Percentiles rank a stretch among this genome's conserved stretches.
Conservation (phyloP, 1,284 basidiomycete genomes). For the Sutorius eximius region DNA sequence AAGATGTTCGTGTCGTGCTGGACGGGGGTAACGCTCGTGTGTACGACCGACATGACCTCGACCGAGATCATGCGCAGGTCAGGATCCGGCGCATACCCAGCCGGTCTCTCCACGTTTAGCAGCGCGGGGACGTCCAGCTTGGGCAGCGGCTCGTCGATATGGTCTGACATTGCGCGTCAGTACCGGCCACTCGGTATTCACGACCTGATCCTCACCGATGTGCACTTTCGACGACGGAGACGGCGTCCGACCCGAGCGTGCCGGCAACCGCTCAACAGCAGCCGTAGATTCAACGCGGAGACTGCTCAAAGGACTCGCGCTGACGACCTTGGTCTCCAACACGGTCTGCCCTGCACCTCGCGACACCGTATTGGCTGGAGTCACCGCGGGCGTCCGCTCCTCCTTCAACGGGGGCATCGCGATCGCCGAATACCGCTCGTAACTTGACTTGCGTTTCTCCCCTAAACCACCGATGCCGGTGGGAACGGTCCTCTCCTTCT, state of each 20-base stretch:
- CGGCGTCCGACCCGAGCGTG: not conserved
- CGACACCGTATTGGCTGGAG: slow-evolving; percentile 55
- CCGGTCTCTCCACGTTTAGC: slow-evolving; percentile 32
- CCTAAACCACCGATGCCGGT: slow-evolving; percentile 8
- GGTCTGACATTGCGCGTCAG: slow-evolving; percentile 33
- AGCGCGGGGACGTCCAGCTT: slow-evolving; percentile 49
- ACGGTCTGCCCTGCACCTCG: slow-evolving; percentile 29
- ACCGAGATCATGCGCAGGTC: slow-evolving; percentile 64
- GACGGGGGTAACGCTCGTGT: slow-evolving; percentile 47
- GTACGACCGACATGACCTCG: slow-evolving; percentile 62
- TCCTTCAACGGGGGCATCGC: slow-evolving; percentile 65
- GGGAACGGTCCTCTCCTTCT: no score
- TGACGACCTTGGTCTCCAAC: slow-evolving; percentile 5
- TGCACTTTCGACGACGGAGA: slow-evolving; percentile 22
- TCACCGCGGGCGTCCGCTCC: slow-evolving; percentile 59
- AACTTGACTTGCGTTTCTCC: slow-evolving; percentile 65
- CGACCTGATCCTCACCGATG: slow-evolving; percentile 29
- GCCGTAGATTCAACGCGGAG: not conserved
- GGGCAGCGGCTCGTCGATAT: slow-evolving; percentile 48
- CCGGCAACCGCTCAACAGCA: not conserved
- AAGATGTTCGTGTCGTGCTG: slow-evolving; percentile 51
- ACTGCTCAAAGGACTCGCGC: slow-evolving; percentile 11
- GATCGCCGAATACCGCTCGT: slow-evolving; percentile 63
- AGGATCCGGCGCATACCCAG: slow-evolving; percentile 33
- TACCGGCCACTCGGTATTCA: not conserved